Base-by-base conservation (phyloP, 495 filamentous ascomycete species). In the Penicillium turbatum region DNA sequence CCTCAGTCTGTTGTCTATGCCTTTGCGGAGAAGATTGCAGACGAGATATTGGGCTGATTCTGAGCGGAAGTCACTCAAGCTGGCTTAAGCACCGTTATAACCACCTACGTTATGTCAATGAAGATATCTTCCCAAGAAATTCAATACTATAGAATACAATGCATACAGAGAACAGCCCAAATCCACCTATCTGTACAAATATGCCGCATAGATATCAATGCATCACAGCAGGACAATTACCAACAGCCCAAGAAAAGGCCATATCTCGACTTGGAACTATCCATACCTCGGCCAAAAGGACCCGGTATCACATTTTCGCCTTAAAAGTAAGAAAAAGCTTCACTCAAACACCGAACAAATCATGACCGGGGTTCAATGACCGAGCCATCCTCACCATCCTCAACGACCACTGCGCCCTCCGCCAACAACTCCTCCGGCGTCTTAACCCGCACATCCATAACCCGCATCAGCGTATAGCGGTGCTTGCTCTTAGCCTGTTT, bases 401-500 rank as follows among this genome's bases (percentile, higher is more conserved):
- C 65, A 38, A 73, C 60, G 45, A 77, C 65, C 42, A 71, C 63
- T 13, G 70, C 71, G 6, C 74, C 74, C 52, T 74, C 74, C 53
- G 62, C 45, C 58, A 73, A 39, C 64, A 84, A 70, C 65, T 85
- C 80, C 56, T 83, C 84, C 59, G 83, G 61, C 39, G 64, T 69
- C 68, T 80, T 82, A 17, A 98, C 74, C 69, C 78, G 84, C 51
- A 98, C 60, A 73, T 96, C 88, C 68, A 84, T 84, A 26, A 97
- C 83, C 70, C 83, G 75, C 76, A 98, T 60, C 0, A 95, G 73
- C n/a, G 95, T 98, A 72, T 84, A 92, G 63, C 78, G 75, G 63
- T 95, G 88, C 80, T 97, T 95, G 74, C 88, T 97, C 69, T 71
- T 81, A 13, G 91, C 84, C 34, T 66, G 77, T 76, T 84, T 87